These are phyloP conservation scores for Colletotrichum sansevieriae DNA, from an alignment of 2,329 filamentous ascomycete genomes.

Conservation along the genomic window DNA sequence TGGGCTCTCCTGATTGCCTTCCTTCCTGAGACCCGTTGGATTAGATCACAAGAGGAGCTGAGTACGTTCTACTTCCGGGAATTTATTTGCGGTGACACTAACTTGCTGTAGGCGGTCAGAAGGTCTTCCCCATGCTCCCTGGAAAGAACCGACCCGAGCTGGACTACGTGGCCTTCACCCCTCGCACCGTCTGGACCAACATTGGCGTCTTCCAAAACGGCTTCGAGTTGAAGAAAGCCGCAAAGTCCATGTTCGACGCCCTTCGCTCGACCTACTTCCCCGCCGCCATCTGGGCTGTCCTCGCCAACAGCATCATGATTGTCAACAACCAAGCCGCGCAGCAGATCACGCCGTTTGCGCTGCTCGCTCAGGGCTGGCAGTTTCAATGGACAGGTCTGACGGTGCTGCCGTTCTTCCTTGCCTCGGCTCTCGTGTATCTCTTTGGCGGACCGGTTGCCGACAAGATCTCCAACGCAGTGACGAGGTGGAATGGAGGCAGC, in stretches of 20 bases:
- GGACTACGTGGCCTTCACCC: constrained; percentile 46
- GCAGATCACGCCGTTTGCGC: constrained; percentile 42
- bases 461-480: constrained; percentile 46
- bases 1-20: constrained; percentile 50
- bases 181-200: constrained; percentile 49
- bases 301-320: constrained; percentile 49
- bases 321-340: constrained; percentile 47
- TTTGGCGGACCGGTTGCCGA: constrained; percentile 50
- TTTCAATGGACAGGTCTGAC: constrained; percentile 48
- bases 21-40: constrained; percentile 53
- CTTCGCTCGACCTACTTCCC: constrained; percentile 51
- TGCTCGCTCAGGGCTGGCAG: constrained; percentile 45
- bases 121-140: constrained; percentile 43
- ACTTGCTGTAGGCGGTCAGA: constrained; percentile 26
- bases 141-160: constrained; percentile 48
- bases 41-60: constrained; percentile 48
- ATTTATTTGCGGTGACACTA: not conserved
- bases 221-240: constrained; percentile 46
- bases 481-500: constrained; percentile 45
- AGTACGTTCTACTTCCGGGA: constrained; percentile 30
- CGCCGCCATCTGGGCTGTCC: constrained; percentile 50
- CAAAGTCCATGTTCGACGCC: constrained; percentile 46
- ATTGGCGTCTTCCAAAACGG: constrained; percentile 50
- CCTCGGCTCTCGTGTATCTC: constrained; percentile 43
- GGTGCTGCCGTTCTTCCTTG: constrained; percentile 45